phyloP scores from a whole-genome alignment of 2,329 filamentous ascomycete species.

The Paracorniculantispora psalliotae region DNA sequence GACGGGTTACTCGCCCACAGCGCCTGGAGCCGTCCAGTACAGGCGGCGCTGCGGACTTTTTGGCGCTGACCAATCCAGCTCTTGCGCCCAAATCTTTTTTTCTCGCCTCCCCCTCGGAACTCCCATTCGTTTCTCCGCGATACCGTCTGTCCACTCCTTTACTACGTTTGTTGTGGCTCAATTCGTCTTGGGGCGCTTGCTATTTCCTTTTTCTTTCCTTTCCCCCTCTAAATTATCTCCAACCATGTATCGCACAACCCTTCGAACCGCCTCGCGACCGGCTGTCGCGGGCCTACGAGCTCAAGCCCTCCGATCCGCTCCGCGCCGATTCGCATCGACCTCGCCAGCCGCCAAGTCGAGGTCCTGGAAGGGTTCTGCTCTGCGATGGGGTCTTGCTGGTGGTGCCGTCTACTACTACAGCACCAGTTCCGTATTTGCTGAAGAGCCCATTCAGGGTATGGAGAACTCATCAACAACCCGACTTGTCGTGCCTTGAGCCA shows the following conservation, averaged over 20 bases:
- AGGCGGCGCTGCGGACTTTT: neutral
- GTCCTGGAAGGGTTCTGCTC: slow-evolving; percentile 73
- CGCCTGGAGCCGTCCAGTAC: neutral
- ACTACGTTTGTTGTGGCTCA: slow-evolving; percentile 1
- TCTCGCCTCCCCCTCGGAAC: neutral
- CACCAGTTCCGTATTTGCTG: slow-evolving; percentile 80
- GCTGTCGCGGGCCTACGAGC: slow-evolving; percentile 39
- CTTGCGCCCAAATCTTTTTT: slow-evolving; percentile 3
- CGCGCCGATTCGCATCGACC: slow-evolving; percentile 48
- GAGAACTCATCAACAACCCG: slow-evolving; percentile 13
- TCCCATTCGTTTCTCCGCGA: neutral
- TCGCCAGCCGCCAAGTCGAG: slow-evolving; percentile 59
- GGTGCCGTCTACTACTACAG: slow-evolving; percentile 90
- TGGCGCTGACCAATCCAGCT: slow-evolving; percentile 14
- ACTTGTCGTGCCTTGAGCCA: neutral
- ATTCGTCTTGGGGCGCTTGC: neutral
- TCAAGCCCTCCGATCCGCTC: slow-evolving; percentile 32
- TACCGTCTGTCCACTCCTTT: neutral
- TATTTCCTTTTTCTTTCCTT: slow-evolving; percentile 13
- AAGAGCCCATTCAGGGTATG: slow-evolving; percentile 67
- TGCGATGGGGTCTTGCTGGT: slow-evolving; percentile 70
- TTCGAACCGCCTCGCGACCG: slow-evolving; percentile 44
- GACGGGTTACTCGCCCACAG: neutral
- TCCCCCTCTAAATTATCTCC: slow-evolving; percentile 8
- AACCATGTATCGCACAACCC: slow-evolving; percentile 48